These are phyloP conservation scores for Lophiotrema nucula DNA, from an alignment of 495 filamentous ascomycete species.

Conservation along the genomic window DNA sequence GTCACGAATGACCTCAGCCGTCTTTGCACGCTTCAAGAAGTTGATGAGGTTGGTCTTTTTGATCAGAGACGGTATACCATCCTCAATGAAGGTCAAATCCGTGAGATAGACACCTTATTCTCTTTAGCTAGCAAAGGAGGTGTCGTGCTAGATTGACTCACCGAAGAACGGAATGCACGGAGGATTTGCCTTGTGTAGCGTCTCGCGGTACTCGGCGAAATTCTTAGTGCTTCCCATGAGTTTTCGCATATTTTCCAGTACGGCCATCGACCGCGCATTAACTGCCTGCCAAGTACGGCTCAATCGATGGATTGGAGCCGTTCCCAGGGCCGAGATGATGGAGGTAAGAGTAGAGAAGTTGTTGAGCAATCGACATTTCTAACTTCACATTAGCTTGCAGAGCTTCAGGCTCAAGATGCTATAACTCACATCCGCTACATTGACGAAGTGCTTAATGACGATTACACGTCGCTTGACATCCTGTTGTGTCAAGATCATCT, in stretches of 20 bases:
- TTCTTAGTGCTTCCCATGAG: constrained; percentile 98
- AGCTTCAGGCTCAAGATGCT: too few species aligned
- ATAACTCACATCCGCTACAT: constrained; percentile 88
- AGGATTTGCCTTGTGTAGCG: constrained; percentile 85
- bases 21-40: constrained; percentile 96
- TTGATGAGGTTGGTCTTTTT: constrained; percentile 96
- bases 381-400: constrained; percentile 7
- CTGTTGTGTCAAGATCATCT: constrained; percentile 93
- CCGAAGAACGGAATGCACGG: constrained; percentile 99
- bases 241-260: constrained; percentile 85
- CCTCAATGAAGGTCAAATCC: constrained; percentile 97
- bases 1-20: constrained; percentile 94
- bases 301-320: constrained; percentile 90
- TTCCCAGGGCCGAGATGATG: constrained; percentile 92
- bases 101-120: constrained; percentile 91
- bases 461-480: constrained; percentile 95
- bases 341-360: constrained; percentile 99
- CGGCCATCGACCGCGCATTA: constrained; percentile 72
- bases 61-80: constrained; percentile 91
- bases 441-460: constrained; percentile 97
- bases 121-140: constrained; percentile 10
- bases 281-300: constrained; percentile 94
- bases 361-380: constrained; percentile 93
- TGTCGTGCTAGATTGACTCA: constrained; percentile 42
- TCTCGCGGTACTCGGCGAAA: constrained; percentile 93